Base-by-base conservation (phyloP, 129 eudicot genomes). In the Escallonia herrerae region DNA sequence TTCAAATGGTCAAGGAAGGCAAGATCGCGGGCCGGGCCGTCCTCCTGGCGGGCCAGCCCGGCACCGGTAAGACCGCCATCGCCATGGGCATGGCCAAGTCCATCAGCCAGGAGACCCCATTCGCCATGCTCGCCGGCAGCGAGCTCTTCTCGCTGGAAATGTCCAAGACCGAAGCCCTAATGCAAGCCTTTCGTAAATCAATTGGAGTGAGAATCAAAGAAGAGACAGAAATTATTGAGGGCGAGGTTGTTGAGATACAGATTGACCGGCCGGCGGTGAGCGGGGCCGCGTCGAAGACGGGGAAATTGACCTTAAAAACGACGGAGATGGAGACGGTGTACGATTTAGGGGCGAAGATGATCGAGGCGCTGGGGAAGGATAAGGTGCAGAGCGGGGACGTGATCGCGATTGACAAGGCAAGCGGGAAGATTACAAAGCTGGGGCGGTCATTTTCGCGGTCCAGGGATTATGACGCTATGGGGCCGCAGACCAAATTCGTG, bases 1-100 rank as follows among this genome's bases (percentile, higher is more conserved):
- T 90, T n/a, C 89, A 90, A 65, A 90, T 90, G 97, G 90, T 90
- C 63, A 90, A 87, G 55, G 91, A 84, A 64, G 97, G 87, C 1
- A 84, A 87, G 71, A 90, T 90, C 56, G 97, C 97, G 3, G 95
- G 97, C 60, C 83, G 97, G 0, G 95, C 93, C 5, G 95, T 90
- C 38, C 97, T 90, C 12, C 84, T 90, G 0, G 97, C 97, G 2
- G 97, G 97, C 12, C 91, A 90, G 58, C 97, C 97, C 2, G 97
- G 97, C 8, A 90, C 97, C 39, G 97, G 97, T 0, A 90, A 90
- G 49, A 90, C 97, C 10, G 97, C 97, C 39, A 90, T 90, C 4
- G 97, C 97, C 15, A 90, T 90, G 97, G 97, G 97, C n/a, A 85
- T 90, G 86, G 97, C 97, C 0, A 90, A 90, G 68, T 90, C 97